Percentiles rank a stretch among this genome's conserved stretches.
phyloP scores from a whole-genome alignment of 2,329 filamentous ascomycete species.

The Nothomitra cinnamomea region DNA sequence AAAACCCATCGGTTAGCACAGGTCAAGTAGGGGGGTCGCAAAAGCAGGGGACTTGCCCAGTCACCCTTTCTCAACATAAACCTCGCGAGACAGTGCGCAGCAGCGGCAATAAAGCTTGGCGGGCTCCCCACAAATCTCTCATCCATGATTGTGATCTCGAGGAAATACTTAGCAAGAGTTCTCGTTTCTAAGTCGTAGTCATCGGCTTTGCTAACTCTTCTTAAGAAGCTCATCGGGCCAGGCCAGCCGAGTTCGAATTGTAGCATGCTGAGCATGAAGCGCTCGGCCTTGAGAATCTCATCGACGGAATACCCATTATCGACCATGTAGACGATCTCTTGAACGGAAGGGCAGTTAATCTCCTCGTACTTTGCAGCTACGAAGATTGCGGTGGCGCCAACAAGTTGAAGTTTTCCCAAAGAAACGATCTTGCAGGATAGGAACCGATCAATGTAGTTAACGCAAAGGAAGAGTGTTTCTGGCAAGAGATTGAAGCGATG shows the following conservation, averaged over 20 bases:
- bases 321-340: constrained; percentile 97
- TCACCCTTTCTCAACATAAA: constrained; percentile 79
- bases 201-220: constrained; percentile 94
- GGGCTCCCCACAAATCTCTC: constrained; percentile 87
- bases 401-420: constrained; percentile 83
- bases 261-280: constrained; percentile 95
- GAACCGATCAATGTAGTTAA: constrained; percentile 97
- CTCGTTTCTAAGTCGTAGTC: constrained; percentile 93
- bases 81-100: constrained; percentile 79
- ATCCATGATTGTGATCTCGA: constrained; percentile 95
- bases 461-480: constrained; percentile 84
- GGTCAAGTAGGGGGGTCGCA: constrained; percentile 7
- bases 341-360: constrained; percentile 89
- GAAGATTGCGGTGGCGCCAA: constrained; percentile 88
- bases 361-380: constrained; percentile 97
- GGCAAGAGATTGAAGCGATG: constrained; percentile 78
- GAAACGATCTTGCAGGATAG: constrained; percentile 90
- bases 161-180: constrained; percentile 92
- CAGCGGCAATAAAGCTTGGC: constrained; percentile 79
- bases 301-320: constrained; percentile 77
- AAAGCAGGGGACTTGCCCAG: constrained; percentile 52
- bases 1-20: constrained; percentile 21
- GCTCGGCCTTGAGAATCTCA: constrained; percentile 91
- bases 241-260: constrained; percentile 93
- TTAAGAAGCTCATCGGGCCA: constrained; percentile 96